These are phyloP conservation scores for grape (Vitis vinifera) DNA, from an alignment of 164 flowering plant genomes.

Conservation along the genomic window ASM3070453v1 NC_081811.1:6546501-6547000, in stretches of 20 bases:
- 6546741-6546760: not conserved
- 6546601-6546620: not conserved
- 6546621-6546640: not conserved
- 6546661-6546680: not conserved
- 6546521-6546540: not conserved
- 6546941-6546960: not conserved
- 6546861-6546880: constrained; percentile 92
- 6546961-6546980: not conserved
- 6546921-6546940: constrained; percentile 89
- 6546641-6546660: not conserved
- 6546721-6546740: not conserved
- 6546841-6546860: constrained; percentile 26
- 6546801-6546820: not conserved
- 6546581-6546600: not conserved
- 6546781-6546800: not conserved
- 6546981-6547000: not conserved
- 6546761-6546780: not conserved
- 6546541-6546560: not conserved
- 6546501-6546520: not conserved
- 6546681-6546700: not conserved
- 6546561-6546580: not conserved
- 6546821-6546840: not conserved
- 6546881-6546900: constrained; percentile 95
- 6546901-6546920: constrained; percentile 88
- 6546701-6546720: not conserved